Percentiles rank a stretch among this genome's conserved stretches.
Conservation (phyloP, 768 basidiomycete genomes). For the Lactarius akahatsu region DNA sequence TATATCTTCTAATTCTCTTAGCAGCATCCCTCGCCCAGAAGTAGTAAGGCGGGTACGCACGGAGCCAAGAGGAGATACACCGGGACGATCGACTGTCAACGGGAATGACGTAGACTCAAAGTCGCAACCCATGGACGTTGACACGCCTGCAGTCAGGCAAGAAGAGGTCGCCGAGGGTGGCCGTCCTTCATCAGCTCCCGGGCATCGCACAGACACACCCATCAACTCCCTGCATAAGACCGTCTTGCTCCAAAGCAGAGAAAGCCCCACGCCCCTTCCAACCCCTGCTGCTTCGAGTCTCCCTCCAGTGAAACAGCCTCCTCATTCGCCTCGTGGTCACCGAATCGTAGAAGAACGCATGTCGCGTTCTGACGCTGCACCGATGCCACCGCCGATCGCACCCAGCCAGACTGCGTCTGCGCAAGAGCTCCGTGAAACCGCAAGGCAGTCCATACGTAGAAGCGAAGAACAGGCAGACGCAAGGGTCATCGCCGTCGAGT, state of each 20-base stretch:
- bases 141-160: slow-evolving; percentile 11
- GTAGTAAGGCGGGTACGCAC: slow-evolving; percentile 62
- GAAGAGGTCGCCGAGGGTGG: slow-evolving; percentile 9
- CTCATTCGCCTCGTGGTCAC: slow-evolving; percentile 42
- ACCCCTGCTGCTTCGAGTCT: slow-evolving; percentile 26
- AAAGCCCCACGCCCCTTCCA: slow-evolving; percentile 30
- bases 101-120: slow-evolving; percentile 30
- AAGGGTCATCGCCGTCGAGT: slow-evolving; percentile 23
- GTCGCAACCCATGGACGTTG: slow-evolving; percentile 27
- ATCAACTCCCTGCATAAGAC: slow-evolving; percentile 15
- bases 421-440: slow-evolving; percentile 78
- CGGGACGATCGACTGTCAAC: slow-evolving; percentile 34
- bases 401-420: slow-evolving; percentile 80
- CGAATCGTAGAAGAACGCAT: slow-evolving; percentile 44
- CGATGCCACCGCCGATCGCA: slow-evolving; percentile 76
- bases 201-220: slow-evolving; percentile 16
- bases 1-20: slow-evolving; percentile 20
- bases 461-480: slow-evolving; percentile 42
- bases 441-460: slow-evolving; percentile 53
- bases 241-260: slow-evolving; percentile 20
- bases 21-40: slow-evolving; percentile 75
- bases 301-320: slow-evolving; percentile 36
- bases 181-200: background rate
- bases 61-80: slow-evolving; percentile 41
- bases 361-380: slow-evolving; percentile 39